Evolutionary conservation across 108 stramenopile genomes (phyloP), one percentile per base, ranked within the genome.

Genomic region (Conticribra guillardii): DNA sequence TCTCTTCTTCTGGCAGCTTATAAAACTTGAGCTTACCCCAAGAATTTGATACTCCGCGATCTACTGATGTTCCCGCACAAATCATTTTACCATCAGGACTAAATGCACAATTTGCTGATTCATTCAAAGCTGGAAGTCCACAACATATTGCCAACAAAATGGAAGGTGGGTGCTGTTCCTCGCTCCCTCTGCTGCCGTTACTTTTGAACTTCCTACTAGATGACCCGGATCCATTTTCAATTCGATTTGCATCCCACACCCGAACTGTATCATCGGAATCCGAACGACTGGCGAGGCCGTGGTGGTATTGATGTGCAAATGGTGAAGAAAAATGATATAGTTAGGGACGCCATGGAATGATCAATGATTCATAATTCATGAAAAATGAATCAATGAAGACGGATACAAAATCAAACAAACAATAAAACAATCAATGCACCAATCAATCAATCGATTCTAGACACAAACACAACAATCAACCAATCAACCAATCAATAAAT

Each of bases 61-160:
- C 63, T 1, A 81, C 83, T 7, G 84, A 78, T 31, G 83, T 71
- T 37, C 88, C 91, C 54, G 86, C 80, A 65, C 83, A 84, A 15
- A 96, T 19, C 22, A 86, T 48, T 53, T 76, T 82, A 28, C 79
- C 87, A 61, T 88, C 81, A 14, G 88, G 91, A 52, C 87, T 85
- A 65, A 92, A 94, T 0, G 86, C 65, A 60, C 83, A 73, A 66
- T 83, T 86, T 27, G 69, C 70, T 19, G 60, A 57, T 73, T 85
- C 85, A 64, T 83, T 71, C 23, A 73, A 41, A 48, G 69, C 73
- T 11, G 77, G 66, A 18, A 85, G 64, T 14, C 71, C 86, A 34
- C 58, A 53, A 28, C 84, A 83, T 27, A 69, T 75, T 45, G 74
- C 77, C 34, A 84, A 32, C 53, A 79, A 66, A 41, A 79, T 63